Base-by-base conservation (phyloP, 352 stramenopile species). In the Globisporangium cystogenes region DNA sequence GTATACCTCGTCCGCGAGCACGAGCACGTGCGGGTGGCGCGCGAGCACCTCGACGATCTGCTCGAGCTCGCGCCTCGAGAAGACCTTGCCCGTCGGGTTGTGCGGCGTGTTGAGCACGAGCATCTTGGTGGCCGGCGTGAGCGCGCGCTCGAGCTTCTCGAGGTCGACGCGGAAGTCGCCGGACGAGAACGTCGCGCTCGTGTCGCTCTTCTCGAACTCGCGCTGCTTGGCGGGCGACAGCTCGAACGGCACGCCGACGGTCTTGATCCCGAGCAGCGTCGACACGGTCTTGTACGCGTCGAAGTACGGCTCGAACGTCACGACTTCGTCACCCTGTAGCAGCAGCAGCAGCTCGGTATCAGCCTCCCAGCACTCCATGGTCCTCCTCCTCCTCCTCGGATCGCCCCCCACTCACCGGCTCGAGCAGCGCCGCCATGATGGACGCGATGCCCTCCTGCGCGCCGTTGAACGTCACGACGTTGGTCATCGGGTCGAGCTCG, bases 81-180 rank as follows among this genome's bases (percentile, higher is more conserved):
- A 98, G 10, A 99, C 92, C 70, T 99, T 99, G 29, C 97, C 97
- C 21, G 96, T 99, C 7, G 97, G 97, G 69, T 99, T 99, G 79
- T 99, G 97, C 29, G 97, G 97, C 43, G 94, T 98, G 69, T 99
- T 99, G 42, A 99, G 78, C 49, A 99, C 83, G 45, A 99, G 71
- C 55, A 98, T 88, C 57, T 96, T 93, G 40, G 96, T 99, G 57
- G 87, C 82, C 0, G 77, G 54, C 5, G 93, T 97, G 40, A 99
- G 8, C 70, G 74, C 4, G 62, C 58, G 52, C 20, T 98, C 82
- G 27, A 99, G 71, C 33, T 82, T 84, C 0, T 78, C 64, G 21
- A 88, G 58, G 70, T 99, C 86, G 18, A 98, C 57, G 33, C 84
- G 51, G 42, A 92, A 95, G 51, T 94, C 82, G 23, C 59, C 59